Evolutionary conservation across 2,329 filamentous ascomycete species (phyloP).

Genomic region (Colletotrichum somersetense): DNA sequence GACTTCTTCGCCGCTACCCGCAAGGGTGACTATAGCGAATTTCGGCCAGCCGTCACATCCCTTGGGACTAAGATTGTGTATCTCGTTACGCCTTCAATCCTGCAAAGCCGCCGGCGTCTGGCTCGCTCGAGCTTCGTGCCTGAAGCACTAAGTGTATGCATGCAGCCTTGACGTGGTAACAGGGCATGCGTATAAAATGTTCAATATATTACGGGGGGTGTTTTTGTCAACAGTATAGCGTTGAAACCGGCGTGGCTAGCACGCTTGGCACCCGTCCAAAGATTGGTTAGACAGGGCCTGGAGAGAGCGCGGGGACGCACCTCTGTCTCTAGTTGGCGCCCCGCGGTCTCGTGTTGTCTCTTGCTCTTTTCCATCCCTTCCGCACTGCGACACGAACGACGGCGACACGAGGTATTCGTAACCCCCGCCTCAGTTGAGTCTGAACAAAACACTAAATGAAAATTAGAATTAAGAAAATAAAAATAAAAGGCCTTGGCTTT

Average conservation of each 20-base stretch:
- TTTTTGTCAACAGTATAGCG: conserved; percentile 4
- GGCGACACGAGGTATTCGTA: not conserved
- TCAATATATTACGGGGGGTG: not conserved
- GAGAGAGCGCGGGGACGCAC: not conserved
- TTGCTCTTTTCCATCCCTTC: not conserved
- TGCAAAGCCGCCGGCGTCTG: no score
- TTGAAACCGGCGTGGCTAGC: conserved; percentile 1
- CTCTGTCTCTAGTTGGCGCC: not conserved
- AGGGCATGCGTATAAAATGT: conserved; percentile 1
- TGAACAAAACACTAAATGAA: not conserved
- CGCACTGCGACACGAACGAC: not conserved
- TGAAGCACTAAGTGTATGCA: not conserved
- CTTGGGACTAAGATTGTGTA: not conserved
- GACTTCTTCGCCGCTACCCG: not conserved
- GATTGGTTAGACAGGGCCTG: conserved; percentile 18
- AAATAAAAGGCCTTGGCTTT: not conserved
- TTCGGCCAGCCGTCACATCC: not conserved
- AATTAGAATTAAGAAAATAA: no score
- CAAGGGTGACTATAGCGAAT: not conserved
- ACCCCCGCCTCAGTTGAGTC: not conserved
- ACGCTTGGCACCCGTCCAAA: conserved; percentile 12
- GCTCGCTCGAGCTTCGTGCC: not conserved
- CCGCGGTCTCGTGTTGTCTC: not conserved
- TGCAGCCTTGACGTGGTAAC: not conserved
- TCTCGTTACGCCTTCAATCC: not conserved